Evolutionary conservation across 768 basidiomycete species (phyloP), one percentile per base, ranked within the genome.

Genomic region (Postia placenta): DNA sequence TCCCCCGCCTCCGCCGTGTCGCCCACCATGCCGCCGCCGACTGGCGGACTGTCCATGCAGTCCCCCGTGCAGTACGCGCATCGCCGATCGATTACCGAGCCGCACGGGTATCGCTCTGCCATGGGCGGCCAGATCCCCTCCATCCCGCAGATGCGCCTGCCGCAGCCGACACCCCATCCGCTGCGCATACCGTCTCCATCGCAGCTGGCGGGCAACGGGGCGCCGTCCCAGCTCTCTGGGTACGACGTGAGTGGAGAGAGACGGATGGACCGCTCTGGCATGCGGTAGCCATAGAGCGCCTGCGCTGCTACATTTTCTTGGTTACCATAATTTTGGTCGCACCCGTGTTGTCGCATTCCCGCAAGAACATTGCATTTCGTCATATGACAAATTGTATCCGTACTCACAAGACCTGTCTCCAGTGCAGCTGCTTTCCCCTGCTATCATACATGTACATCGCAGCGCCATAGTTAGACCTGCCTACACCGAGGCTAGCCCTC

Each of bases 81-180:
- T 55, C 73, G 81, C 52, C 74, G 83, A 44, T 71, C 80, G 33
- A 67, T 76, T 44, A 79, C 78, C 25, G 82, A 83, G 41, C 73
- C 80, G 20, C 78, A 78, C 54, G 71, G 70, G 15, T 79, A 72
- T 62, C 68, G 66, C 48, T 66, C 75, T 28, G 64, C 74, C 39
- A 69, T 67, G 17, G 23, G 36, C 47, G 25, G 25, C 40, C 48
- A 41, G 28, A 26, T 50, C 23, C 20, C 30, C 11, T 24, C 48
- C 28, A 35, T 43, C 24, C 48, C 46, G 11, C 48, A 49, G 24
- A 49, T 49, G 46, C 46, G 46, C 15, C 41, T 33, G 23, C 42
- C 48, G 27, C 48, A 49, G 48, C 41, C 40, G 25, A 37, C 25
- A 9, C 15, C 40, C 14, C 40, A 42, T 19, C 41, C 46, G 3